phyloP scores from a whole-genome alignment of 805 yeast genomes.

The Candida oleophila region DNA sequence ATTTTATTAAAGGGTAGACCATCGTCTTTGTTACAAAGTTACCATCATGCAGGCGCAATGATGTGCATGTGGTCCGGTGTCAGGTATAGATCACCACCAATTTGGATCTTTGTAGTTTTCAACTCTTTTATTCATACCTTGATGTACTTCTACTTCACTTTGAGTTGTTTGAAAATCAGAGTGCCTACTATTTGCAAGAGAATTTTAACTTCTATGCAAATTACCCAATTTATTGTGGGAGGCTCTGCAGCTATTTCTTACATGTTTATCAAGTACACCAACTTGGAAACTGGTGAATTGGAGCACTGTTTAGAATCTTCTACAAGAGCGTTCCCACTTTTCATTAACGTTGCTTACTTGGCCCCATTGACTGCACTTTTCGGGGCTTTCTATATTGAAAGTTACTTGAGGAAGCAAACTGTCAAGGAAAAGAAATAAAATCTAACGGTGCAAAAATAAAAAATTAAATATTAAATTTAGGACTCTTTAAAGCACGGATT shows the following conservation, averaged over 20 bases:
- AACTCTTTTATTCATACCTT: slow-evolving; percentile 75
- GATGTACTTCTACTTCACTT: slow-evolving; percentile 69
- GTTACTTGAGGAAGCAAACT: slow-evolving; percentile 38
- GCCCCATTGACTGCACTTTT: slow-evolving; percentile 67
- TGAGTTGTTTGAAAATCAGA: slow-evolving; percentile 55
- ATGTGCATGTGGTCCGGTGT: slow-evolving; percentile 81
- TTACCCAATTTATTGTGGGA: slow-evolving; percentile 65
- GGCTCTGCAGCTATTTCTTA: slow-evolving; percentile 68
- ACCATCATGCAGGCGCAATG: slow-evolving; percentile 81
- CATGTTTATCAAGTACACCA: slow-evolving; percentile 58
- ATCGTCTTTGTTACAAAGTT: slow-evolving; percentile 65
- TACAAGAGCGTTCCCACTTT: slow-evolving; percentile 61
- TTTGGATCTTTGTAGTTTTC: slow-evolving; percentile 78
- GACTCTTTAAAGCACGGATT: neutral
- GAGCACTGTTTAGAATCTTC: slow-evolving; percentile 53
- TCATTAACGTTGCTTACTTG: slow-evolving; percentile 62
- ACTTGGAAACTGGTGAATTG: slow-evolving; percentile 41
- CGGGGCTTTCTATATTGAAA: slow-evolving; percentile 63
- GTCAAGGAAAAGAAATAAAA: slow-evolving; percentile 3
- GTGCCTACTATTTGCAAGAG: slow-evolving; percentile 60
- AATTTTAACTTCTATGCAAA: slow-evolving; percentile 63
- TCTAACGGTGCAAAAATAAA: neutral
- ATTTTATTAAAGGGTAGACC: slow-evolving; percentile 68
- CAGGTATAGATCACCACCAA: slow-evolving; percentile 68
- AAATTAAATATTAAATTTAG: no score